phyloP scores from a whole-genome alignment of 2,329 filamentous ascomycete genomes.

The Dothiorella sarmentorum region DNA sequence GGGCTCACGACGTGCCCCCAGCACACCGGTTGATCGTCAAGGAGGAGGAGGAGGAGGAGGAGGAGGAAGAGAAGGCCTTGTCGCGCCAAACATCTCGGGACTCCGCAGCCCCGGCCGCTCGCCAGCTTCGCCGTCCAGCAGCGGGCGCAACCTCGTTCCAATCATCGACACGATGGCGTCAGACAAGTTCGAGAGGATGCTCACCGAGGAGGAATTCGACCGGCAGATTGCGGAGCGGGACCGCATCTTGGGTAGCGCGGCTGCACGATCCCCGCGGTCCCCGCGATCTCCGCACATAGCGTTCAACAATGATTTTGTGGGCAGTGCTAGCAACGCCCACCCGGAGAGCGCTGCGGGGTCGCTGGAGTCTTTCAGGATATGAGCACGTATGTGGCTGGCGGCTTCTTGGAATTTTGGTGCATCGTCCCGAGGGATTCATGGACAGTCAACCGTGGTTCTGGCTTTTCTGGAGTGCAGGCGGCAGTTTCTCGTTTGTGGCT shows the following conservation, averaged over 20 bases:
- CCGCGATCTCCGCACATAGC: neutral
- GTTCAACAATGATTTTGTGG: neutral
- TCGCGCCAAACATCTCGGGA: neutral
- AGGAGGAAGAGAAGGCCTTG: no score
- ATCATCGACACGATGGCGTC: neutral
- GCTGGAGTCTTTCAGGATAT: slow-evolving; percentile 9
- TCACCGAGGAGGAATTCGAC: slow-evolving; percentile 4
- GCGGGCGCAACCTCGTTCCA: neutral
- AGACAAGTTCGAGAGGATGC: neutral
- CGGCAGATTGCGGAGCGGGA: neutral
- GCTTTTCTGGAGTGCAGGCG: neutral
- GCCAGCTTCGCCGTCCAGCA: neutral
- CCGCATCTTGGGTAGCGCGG: neutral
- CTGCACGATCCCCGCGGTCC: neutral
- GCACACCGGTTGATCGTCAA: no score
- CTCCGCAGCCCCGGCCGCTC: neutral
- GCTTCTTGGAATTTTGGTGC: neutral
- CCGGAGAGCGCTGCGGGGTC: neutral
- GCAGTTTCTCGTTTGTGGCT: neutral
- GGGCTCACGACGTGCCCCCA: neutral
- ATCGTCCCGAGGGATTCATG: neutral
- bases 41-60: no score
- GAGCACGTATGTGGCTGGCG: neutral
- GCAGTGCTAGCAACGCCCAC: neutral
- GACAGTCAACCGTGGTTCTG: neutral